Base-by-base conservation (phyloP, 305 asterid genomes). In the Withania somnifera region DNA sequence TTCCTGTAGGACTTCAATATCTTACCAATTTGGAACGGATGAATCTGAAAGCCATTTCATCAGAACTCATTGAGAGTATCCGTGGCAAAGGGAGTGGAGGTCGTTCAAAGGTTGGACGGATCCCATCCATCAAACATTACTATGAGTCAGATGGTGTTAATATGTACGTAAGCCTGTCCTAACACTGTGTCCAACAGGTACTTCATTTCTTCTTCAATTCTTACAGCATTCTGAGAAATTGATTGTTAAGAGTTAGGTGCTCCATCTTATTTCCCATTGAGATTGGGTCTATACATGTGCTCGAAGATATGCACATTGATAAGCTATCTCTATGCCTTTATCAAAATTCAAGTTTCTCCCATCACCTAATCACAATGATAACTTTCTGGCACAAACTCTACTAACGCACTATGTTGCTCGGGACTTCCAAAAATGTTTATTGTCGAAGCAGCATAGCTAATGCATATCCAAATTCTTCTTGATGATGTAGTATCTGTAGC, bases 1-100 rank as follows among this genome's bases (percentile, higher is more conserved):
- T 86, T 32, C 88, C 87, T 10, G 78, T 15, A 38, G 85, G 88
- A 5, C 50, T 84, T 19, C 84, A 81, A 24, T 11, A 84, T 54
- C 87, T 86, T 6, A 24, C 66, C n/a, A 78, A 47, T 13, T 42
- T 84, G 71, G 28, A 71, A 52, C 67, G 11, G 53, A 54, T 86
- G 22, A 66, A 77, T 38, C 53, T 86, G 81, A 69, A 45, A 77
- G 36, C 28, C 4, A 61, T 47, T 11, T 81, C 89, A 8, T 66
- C 20, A 47, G 87, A 86, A 73, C 63, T 80, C 32, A 28, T 84
- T 7, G 50, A 54, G 36, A 52, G 34, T 36, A 28, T 86, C 4
- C 52, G 64, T n/a, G 77, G 84, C 24, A 68, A 36, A 34, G 85
- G 53, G 26, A 66, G 51, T 4, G n/a, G 2, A 15, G 5, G 2